phyloP scores from a whole-genome alignment of 805 yeast genomes.

The Kodamaea jinghongensis region DNA sequence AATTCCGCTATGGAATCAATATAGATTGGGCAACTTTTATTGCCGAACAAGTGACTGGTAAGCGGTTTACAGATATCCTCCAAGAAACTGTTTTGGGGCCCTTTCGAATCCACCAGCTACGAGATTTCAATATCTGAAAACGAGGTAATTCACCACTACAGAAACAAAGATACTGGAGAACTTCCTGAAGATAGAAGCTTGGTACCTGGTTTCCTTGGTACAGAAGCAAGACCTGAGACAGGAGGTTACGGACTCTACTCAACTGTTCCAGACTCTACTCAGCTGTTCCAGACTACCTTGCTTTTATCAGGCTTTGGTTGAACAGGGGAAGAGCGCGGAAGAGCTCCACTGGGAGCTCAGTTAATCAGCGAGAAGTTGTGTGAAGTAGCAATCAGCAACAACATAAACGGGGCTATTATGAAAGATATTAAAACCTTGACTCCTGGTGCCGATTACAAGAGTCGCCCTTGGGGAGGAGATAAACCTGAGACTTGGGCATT shows the following conservation, averaged over 20 bases:
- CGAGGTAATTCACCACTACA: background rate
- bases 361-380: slow-evolving; percentile 1
- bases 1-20: slow-evolving; percentile 36
- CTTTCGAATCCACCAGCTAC: slow-evolving; percentile 14
- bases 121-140: background rate
- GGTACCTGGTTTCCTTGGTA: background rate
- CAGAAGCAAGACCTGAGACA: slow-evolving; percentile 25
- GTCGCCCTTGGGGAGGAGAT: background rate
- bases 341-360: slow-evolving; percentile 25
- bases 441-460: slow-evolving; percentile 1
- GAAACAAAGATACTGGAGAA: background rate
- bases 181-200: background rate
- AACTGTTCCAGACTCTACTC: slow-evolving; percentile 36
- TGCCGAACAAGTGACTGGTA: slow-evolving; percentile 31
- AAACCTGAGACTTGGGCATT: slow-evolving; percentile 4
- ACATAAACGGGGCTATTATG: slow-evolving; percentile 10
- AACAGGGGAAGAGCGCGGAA: slow-evolving; percentile 39
- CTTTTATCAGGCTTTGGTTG: slow-evolving; percentile 35
- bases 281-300: slow-evolving; percentile 35
- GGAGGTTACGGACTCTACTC: slow-evolving; percentile 45
- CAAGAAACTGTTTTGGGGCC: slow-evolving; percentile 29
- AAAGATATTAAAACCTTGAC: slow-evolving; percentile 17
- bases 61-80: slow-evolving; percentile 29
- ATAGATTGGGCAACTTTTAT: slow-evolving; percentile 38
- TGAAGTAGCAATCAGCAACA: slow-evolving; percentile 1